phyloP scores from a whole-genome alignment of 129 eudicot genomes.

The Scalesia atractyloides region DNA sequence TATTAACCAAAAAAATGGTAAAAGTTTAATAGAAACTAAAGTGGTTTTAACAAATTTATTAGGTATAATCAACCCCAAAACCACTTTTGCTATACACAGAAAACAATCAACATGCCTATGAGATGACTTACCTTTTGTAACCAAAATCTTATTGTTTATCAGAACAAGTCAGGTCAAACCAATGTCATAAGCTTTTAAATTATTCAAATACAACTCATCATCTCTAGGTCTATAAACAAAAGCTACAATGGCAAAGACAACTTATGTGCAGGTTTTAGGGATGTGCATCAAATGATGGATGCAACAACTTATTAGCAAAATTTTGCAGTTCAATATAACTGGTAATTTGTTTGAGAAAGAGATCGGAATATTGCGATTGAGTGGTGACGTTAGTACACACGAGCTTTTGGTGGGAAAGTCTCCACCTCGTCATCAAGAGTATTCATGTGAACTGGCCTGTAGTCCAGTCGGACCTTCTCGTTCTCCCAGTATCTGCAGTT shows the following conservation, averaged over 20 bases:
- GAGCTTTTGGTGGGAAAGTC: constrained; percentile 93
- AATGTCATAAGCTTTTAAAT: constrained; percentile 13
- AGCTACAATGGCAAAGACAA: constrained; percentile 24
- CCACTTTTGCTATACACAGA: background rate
- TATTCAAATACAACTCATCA: constrained; percentile 15
- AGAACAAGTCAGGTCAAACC: background rate
- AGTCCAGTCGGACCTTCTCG: constrained; percentile 80
- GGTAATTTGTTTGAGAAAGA: constrained; percentile 16
- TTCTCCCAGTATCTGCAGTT: constrained; percentile 90
- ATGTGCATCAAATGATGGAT: constrained; percentile 38
- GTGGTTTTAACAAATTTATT: background rate
- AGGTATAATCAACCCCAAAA: background rate
- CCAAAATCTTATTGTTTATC: constrained; percentile 9
- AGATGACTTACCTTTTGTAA: constrained; percentile 3
- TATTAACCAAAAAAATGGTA: no score
- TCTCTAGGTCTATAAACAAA: constrained; percentile 33
- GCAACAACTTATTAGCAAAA: constrained; percentile 49
- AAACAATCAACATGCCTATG: background rate
- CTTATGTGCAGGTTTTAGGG: constrained; percentile 33
- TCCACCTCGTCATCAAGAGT: constrained; percentile 94
- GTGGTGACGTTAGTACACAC: constrained; percentile 57
- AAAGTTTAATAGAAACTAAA: no score
- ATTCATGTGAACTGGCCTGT: constrained; percentile 95
- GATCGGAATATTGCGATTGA: background rate
- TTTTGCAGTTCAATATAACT: constrained; percentile 28